phyloP scores from a whole-genome alignment of 257 asterid genomes.

The Pogostemon cablin region DNA sequence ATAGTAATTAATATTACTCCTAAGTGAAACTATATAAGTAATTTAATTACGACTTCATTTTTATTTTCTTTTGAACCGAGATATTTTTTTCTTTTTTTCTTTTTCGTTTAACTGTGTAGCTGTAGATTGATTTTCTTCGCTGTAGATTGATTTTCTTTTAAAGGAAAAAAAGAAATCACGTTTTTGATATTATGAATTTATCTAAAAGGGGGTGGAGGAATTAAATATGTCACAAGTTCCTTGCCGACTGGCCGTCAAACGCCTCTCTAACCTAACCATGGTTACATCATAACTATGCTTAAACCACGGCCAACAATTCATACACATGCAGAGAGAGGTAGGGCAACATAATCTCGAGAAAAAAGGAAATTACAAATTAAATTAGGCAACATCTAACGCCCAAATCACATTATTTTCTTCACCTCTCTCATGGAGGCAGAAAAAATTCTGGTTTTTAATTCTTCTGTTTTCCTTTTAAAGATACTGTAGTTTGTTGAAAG shows the following conservation, averaged over 20 bases:
- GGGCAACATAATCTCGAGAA: constrained; percentile 33
- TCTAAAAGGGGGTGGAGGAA: neutral
- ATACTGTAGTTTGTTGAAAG: constrained; percentile 5
- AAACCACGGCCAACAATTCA: constrained; percentile 27
- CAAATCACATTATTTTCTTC: constrained; percentile 3
- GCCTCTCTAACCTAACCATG: constrained; percentile 48
- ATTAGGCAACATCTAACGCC: neutral
- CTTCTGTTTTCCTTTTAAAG: neutral
- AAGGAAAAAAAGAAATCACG: neutral
- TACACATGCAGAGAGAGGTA: constrained; percentile 48
- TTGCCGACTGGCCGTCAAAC: constrained; percentile 35
- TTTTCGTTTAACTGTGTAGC: too few relatives aligned
- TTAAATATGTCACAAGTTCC: constrained; percentile 7
- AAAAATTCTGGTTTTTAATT: constrained; percentile 21
- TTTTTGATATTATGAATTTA: neutral
- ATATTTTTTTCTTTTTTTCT: too few relatives aligned
- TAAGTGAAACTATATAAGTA: too few relatives aligned
- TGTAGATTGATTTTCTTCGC: neutral
- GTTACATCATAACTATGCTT: constrained; percentile 36
- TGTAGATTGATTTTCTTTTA: neutral
- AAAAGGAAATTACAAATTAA: neutral
- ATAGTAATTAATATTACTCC: too few relatives aligned
- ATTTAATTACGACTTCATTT: too few relatives aligned
- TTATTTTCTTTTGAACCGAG: too few relatives aligned
- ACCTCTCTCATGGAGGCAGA: constrained; percentile 4